Conservation (phyloP, 2,329 filamentous ascomycete genomes). For the Cytospora schulzeri region DNA sequence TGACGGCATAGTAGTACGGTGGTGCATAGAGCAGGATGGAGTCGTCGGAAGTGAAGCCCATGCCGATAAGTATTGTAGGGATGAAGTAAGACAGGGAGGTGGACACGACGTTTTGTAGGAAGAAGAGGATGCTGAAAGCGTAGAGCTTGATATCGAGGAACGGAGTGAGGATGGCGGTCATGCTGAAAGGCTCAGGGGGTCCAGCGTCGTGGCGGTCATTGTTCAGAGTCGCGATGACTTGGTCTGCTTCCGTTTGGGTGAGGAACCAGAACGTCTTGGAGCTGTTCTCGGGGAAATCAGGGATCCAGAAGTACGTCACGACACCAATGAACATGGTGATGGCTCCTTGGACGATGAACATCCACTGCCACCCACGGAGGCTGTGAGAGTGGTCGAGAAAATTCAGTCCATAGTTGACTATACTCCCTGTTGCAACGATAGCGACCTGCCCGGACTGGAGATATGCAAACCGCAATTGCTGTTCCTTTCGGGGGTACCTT, state of each 20-base stretch:
- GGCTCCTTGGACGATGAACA: constrained; percentile 68
- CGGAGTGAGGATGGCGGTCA: constrained; percentile 56
- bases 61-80: constrained; percentile 60
- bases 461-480: constrained; percentile 67
- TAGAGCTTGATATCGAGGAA: constrained; percentile 64
- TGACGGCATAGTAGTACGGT: constrained; percentile 68
- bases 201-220: constrained; percentile 61
- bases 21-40: constrained; percentile 66
- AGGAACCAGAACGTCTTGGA: constrained; percentile 61
- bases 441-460: constrained; percentile 66
- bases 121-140: constrained; percentile 66
- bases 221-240: constrained; percentile 61
- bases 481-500: constrained; percentile 61
- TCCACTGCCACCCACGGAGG: constrained; percentile 67
- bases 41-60: constrained; percentile 54
- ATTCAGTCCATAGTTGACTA: constrained; percentile 72
- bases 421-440: constrained; percentile 65
- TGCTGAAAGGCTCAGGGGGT: constrained; percentile 56
- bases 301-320: constrained; percentile 69
- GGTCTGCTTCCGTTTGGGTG: constrained; percentile 53
- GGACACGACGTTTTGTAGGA: constrained; percentile 67
- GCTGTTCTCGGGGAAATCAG: constrained; percentile 67
- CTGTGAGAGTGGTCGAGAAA: constrained; percentile 58
- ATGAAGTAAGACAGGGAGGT: constrained; percentile 68
- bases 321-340: constrained; percentile 62